Evolutionary conservation across 2,329 filamentous ascomycete species (phyloP), one percentile per base, ranked within the genome.

Genomic region (Cladosporium sp.): DNA sequence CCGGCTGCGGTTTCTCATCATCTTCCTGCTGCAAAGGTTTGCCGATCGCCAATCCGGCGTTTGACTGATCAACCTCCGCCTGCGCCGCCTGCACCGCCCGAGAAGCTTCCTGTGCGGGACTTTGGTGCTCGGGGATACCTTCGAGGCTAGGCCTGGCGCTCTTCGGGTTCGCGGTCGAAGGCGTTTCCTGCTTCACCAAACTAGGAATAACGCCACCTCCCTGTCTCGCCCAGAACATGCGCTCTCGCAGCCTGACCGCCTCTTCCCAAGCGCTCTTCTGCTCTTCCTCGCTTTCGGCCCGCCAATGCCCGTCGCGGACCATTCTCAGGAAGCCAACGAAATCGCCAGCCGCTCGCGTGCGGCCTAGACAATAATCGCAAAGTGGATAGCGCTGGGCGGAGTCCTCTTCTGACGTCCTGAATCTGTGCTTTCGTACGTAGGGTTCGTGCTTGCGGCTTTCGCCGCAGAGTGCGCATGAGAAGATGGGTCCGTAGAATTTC

Each of bases 141-240:
- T 65, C 50, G 55, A 61, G 42, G 56, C 54, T 22, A 54, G 61
- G 20, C 56, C 62, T 51, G 7, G 39, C 48, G 29, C 48, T 51
- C 38, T 52, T 51, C 2, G 51, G 9, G 4, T 36, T 37, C 1
- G 37, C 18, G n/a, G 30, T 43, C 4, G 50, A 52, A 24, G 40
- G 50, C n/a, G 39, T 51, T 5, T 32, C 43, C n/a, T 43, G 34
- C 38, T 43, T 41, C 7, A 40, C 24, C 19, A 57, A 73, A 11
- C 80, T 75, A 1, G 92, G 93, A 11, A 97, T 73, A 2, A 99
- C 89, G 12, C 93, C 93, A 22, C 91, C 93, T 20, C 92, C 92
- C 47, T 99, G 83, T 50, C 93, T 82, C 44, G 88, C 83, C 93
- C 93, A 99, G 67, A 99, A 99, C 87, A 99, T 96, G 60, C 92